Base-by-base conservation (phyloP, 805 yeast genomes). In the Pichia nakasei region DNA sequence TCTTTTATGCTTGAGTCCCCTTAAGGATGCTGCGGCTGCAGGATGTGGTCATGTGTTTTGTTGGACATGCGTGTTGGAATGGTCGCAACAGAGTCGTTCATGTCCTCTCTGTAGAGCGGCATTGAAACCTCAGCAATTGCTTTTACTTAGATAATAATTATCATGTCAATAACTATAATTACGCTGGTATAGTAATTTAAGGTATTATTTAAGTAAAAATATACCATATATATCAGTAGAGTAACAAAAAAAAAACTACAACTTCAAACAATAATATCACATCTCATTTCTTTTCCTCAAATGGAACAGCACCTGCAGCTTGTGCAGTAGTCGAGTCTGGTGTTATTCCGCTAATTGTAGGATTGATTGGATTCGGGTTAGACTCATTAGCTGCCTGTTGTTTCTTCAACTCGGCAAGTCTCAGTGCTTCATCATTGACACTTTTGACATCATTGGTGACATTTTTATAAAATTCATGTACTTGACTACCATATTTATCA, bases 21-120 rank as follows among this genome's bases (percentile, higher is more conserved):
- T 91, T 93, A 69, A 65, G 1, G 76, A 85, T 48, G 97, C 98
- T 5, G 69, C 95, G 1, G 76, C 85, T 48, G 87, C 95, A 0
- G 75, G 80, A 5, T 91, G 98, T 63, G 98, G 97, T 0, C 98
- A 91, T 60, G 46, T 86, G 15, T 91, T 85, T 60, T 91, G 98
- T 63, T 91, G 97, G 97, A 70, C 68, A 7, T 91, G 97, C 59
- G 78, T 88, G 5, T 70, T 79, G 7, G 95, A 85, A 53, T 91
- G 97, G 97, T 77, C 88, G 46, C 70, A 86, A 49, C 96, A 88
- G 51, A 72, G 74, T 42, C 81, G 87, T 0, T 96, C 88, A 56
- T 91, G 98, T 58, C 97, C 98, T 0, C 66, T 93, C 22, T 93
- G 97, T 57, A 64, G 97, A 43, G 93, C 82, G 50, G 70, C 67